These are phyloP conservation scores for Pythium angustatum DNA, from an alignment of 352 stramenopile genomes.

Conservation along the genomic window DNA sequence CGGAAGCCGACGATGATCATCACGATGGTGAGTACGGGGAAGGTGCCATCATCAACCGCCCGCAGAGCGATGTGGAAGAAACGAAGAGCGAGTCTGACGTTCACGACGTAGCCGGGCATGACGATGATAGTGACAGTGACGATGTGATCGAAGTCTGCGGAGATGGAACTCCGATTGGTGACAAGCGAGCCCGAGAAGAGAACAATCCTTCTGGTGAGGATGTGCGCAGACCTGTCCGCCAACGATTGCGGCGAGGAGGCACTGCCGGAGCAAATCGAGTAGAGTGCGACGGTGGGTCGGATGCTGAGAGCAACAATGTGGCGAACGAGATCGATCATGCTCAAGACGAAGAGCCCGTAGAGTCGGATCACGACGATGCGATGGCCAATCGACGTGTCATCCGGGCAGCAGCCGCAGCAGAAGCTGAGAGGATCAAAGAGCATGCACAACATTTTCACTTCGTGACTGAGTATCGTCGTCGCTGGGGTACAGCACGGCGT, in stretches of 20 bases:
- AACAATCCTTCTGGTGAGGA: not conserved
- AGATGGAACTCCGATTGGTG: not conserved
- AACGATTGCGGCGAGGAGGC: not conserved
- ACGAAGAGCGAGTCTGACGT: not conserved
- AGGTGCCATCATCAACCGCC: too few species aligned
- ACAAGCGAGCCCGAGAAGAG: not conserved
- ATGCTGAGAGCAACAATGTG: too few species aligned
- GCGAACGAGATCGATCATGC: too few species aligned
- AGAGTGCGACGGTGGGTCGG: too few species aligned
- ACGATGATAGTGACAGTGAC: not conserved
- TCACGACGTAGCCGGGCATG: not conserved
- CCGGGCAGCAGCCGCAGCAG: not conserved
- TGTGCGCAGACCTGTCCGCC: not conserved
- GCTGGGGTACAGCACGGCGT: not conserved
- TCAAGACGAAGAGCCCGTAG: too few species aligned
- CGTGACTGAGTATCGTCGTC: not conserved
- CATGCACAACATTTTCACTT: not conserved
- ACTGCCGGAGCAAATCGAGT: not conserved
- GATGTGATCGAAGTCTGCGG: not conserved
- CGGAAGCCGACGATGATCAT: not conserved
- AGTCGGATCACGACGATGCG: not conserved
- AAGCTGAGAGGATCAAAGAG: not conserved
- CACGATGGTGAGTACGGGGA: too few species aligned
- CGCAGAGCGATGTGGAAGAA: too few species aligned
- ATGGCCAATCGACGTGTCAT: not conserved